Evolutionary conservation across 768 basidiomycete genomes (phyloP).

Genomic region (Leccinum subtestaceum): DNA sequence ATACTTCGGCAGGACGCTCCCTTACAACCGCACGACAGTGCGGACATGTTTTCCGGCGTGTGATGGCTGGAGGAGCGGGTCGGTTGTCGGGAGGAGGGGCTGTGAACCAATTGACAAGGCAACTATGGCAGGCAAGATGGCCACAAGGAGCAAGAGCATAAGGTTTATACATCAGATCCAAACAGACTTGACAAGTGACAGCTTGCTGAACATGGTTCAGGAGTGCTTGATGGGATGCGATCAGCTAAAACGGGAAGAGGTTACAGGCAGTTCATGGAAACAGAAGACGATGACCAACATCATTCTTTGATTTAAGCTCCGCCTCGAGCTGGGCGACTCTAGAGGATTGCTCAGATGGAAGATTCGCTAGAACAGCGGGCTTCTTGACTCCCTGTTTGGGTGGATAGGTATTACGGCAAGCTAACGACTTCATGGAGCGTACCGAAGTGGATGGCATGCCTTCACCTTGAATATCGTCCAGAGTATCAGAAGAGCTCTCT

Average conservation of each 20-base stretch:
- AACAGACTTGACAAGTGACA: constrained; percentile 75
- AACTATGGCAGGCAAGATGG: constrained; percentile 66
- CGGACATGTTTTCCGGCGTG: constrained; percentile 42
- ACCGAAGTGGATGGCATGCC: constrained; percentile 15
- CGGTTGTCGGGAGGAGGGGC: constrained; percentile 35
- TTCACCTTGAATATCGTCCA: neutral
- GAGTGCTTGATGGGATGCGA: constrained; percentile 51
- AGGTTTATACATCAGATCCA: constrained; percentile 70
- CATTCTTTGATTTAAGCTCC: constrained; percentile 40
- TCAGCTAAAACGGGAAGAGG: constrained; percentile 34
- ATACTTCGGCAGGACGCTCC: constrained; percentile 46
- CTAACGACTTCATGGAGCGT: neutral
- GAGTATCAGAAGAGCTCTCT: neutral
- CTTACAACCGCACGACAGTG: constrained; percentile 44
- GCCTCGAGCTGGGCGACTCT: constrained; percentile 41
- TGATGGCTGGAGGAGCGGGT: constrained; percentile 24
- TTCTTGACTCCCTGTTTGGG: constrained; percentile 9
- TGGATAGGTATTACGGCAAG: constrained; percentile 7
- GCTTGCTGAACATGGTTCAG: constrained; percentile 58
- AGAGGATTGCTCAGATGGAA: neutral
- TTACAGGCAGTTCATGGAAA: neutral
- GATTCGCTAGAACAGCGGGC: neutral
- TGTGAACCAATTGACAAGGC: constrained; percentile 78
- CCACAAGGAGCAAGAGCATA: constrained; percentile 76
- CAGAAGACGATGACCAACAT: constrained; percentile 30